Evolutionary conservation across 2,329 filamentous ascomycete genomes (phyloP), one percentile per base, ranked within the genome.

Genomic region (Aspergillus unguis): DNA sequence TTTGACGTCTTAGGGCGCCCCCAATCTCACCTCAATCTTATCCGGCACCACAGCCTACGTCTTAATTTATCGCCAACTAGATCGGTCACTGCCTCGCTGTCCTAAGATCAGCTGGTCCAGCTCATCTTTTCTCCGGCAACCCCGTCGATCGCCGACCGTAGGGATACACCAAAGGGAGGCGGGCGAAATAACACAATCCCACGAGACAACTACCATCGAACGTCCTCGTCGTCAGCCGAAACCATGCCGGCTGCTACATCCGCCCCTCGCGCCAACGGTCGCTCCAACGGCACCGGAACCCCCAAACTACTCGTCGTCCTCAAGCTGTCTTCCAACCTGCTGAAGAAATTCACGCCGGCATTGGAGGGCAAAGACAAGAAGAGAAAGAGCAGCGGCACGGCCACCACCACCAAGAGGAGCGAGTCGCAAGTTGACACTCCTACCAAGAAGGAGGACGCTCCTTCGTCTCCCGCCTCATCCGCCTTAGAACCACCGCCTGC

Each of bases 391-490:
- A 50, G 33, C 46, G 41, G 27, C 6, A 11, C 33, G 4, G 37
- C 46, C 23, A 25, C 33, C 11, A 49, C 43, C 52, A 52, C 52
- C 47, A 58, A 61, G 47, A 44, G 17, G 29, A 52, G 52, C 25
- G 58, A 58, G 5, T 45, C 51, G 48, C 52, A 41, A 40, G 54
- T 42, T 59, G 56, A 57, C 42, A 57, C 59, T 49, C 56, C 60
- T 38, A 42, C 56, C 35, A 69, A 70, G 55, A 51, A 55, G 37
- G 60, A 63, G 29, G 65, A 69, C 37, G 36, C 17, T 38, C 62
- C 65, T 7, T 65, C 69, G 35, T 72, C 74, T 8, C 69, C 71
- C 11, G 66, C 72, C 10, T 68, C 67, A 10, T 69, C 68, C 17
- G 61, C 67, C 10, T 67, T 68, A 32, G 66, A 69, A 33, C 63